These are phyloP conservation scores for Rubroboletus satanas DNA, from an alignment of 768 basidiomycete genomes.

Conservation along the genomic window DNA sequence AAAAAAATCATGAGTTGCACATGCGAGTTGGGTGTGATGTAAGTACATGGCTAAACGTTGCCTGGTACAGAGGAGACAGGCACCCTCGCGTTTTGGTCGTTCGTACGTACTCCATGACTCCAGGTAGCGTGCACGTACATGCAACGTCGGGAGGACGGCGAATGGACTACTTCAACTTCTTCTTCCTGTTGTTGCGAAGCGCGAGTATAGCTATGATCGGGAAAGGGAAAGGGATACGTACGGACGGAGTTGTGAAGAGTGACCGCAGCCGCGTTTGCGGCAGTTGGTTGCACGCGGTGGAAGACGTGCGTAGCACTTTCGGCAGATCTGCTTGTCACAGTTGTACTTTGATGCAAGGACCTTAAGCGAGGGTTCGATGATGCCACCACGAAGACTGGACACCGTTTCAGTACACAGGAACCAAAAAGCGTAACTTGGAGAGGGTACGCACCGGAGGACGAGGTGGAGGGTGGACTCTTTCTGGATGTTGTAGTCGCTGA, in stretches of 20 bases:
- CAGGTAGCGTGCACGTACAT: conserved; percentile 1
- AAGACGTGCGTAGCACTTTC: conserved; percentile 99
- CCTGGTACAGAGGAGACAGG: background rate
- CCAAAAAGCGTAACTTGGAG: too few species aligned
- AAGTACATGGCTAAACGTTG: conserved; percentile 17
- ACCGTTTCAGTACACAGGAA: background rate
- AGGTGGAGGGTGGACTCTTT: conserved; percentile 98
- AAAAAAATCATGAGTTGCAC: conserved; percentile 16
- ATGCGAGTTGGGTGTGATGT: conserved; percentile 12
- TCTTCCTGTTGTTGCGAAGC: conserved; percentile 55
- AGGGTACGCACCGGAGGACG: conserved; percentile 74
- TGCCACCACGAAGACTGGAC: conserved; percentile 52
- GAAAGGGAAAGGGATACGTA: conserved; percentile 38
- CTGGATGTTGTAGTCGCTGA: conserved; percentile 97
- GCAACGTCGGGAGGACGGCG: background rate
- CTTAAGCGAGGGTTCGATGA: conserved; percentile 99
- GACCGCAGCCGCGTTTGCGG: conserved; percentile 90
- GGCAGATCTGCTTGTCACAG: conserved; percentile 99
- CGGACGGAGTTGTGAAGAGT: conserved; percentile 90
- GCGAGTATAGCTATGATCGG: background rate
- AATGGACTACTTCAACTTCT: conserved; percentile 84
- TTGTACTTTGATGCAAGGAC: conserved; percentile 97
- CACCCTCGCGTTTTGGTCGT: conserved; percentile 1
- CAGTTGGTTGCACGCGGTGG: conserved; percentile 99
- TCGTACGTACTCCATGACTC: conserved; percentile 13